These are phyloP conservation scores for Talaromyces nanjingensis DNA, from an alignment of 495 filamentous ascomycete genomes.

Conservation along the genomic window DNA sequence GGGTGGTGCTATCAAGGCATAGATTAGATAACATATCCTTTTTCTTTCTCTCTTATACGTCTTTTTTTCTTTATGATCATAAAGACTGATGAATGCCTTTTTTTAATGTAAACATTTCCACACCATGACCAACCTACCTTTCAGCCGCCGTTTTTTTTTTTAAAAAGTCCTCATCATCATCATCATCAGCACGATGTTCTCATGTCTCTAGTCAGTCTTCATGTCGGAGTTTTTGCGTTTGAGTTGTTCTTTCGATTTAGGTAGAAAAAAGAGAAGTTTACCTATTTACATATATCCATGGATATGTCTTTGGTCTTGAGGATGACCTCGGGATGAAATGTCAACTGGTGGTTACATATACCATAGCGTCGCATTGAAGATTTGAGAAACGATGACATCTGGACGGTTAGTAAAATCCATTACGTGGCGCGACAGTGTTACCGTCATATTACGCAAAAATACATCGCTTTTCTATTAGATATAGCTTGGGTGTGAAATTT, in stretches of 20 bases:
- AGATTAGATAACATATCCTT: constrained; percentile 29
- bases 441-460: no score
- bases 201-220: constrained; percentile 10
- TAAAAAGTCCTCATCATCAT: not conserved
- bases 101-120: constrained; percentile 3
- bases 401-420: no score
- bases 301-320: not conserved
- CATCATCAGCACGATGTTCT: not conserved
- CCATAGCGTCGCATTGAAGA: no score
- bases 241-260: not conserved
- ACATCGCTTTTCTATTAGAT: no score
- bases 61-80: constrained; percentile 7
- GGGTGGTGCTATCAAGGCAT: constrained; percentile 58
- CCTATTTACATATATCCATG: not conserved
- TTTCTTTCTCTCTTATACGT: no score
- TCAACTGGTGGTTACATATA: no score
- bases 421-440: no score
- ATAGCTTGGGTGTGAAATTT: no score
- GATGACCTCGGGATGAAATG: not conserved
- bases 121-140: not conserved
- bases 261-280: not conserved
- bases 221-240: constrained; percentile 7
- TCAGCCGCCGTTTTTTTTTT: not conserved
- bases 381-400: no score
- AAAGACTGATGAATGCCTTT: not conserved